Evolutionary conservation across 2,329 filamentous ascomycete genomes (phyloP).

Genomic region (Fusarium albosuccineum): DNA sequence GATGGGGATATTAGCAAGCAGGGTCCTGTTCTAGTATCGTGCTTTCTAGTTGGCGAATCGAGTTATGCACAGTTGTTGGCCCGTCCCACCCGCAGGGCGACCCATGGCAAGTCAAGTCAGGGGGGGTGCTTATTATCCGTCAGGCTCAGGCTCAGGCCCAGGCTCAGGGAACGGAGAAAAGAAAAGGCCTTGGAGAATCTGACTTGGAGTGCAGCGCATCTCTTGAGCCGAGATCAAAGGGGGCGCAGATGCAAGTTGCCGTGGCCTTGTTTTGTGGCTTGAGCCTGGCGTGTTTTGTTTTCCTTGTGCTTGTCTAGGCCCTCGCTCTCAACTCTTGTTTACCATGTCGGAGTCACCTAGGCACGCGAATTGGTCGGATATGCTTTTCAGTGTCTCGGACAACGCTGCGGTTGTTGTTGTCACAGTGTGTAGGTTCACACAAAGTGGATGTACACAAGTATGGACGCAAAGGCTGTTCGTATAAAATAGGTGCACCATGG

Average conservation of each 20-base stretch:
- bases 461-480: slow-evolving; percentile 9
- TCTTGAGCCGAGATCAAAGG: slow-evolving; percentile 14
- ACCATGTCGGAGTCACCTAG: not conserved
- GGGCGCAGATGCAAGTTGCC: slow-evolving; percentile 11
- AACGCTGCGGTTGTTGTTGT: too few relatives aligned
- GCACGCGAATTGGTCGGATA: not conserved
- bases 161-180: too few relatives aligned
- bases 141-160: not conserved
- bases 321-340: not conserved
- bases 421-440: not conserved
- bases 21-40: slow-evolving; percentile 34
- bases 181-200: not conserved
- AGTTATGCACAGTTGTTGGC: slow-evolving; percentile 15
- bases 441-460: slow-evolving; percentile 4
- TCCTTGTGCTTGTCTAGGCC: not conserved
- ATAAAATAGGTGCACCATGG: slow-evolving; percentile 20
- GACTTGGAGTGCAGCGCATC: not conserved
- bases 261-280: slow-evolving; percentile 31
- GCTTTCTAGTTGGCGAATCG: slow-evolving; percentile 15
- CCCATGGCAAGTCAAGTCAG: slow-evolving; percentile 22
- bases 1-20: slow-evolving; percentile 34
- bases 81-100: slow-evolving; percentile 33
- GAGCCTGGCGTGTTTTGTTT: slow-evolving; percentile 14
- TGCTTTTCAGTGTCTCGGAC: not conserved
- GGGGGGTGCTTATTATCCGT: not conserved